Percentiles rank a stretch among this genome's conserved stretches.
These are phyloP conservation scores for Peniophora sp. DNA, from an alignment of 1,284 basidiomycete genomes.

Conservation along the genomic window DNA sequence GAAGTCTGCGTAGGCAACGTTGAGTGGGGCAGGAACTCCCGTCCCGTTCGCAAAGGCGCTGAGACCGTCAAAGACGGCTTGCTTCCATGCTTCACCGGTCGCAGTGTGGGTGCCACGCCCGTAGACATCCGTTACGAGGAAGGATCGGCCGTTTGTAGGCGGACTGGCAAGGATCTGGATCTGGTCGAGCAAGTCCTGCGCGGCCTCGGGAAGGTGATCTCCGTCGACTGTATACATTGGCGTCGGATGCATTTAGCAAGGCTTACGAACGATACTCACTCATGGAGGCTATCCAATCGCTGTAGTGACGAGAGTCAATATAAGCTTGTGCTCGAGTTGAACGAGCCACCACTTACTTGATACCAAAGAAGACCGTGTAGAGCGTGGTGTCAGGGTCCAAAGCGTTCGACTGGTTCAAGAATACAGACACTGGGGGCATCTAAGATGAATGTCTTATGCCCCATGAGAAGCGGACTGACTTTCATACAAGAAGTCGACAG, in stretches of 20 bases:
- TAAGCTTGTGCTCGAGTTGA: too few species aligned
- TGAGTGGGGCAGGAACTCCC: slow-evolving; percentile 10
- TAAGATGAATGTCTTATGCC: not conserved
- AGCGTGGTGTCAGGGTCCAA: slow-evolving; percentile 24
- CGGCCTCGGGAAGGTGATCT: slow-evolving; percentile 25
- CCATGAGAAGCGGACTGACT: slow-evolving; percentile 13
- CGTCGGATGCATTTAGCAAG: not conserved
- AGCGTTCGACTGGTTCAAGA: slow-evolving; percentile 22
- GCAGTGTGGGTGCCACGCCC: slow-evolving; percentile 18
- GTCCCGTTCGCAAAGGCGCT: slow-evolving; percentile 12
- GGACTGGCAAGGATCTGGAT: slow-evolving; percentile 20
- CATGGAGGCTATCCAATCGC: slow-evolving; percentile 21
- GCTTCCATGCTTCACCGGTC: slow-evolving; percentile 22
- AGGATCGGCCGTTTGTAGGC: slow-evolving; percentile 21
- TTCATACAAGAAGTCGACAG: slow-evolving; percentile 26
- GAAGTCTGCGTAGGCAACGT: slow-evolving; percentile 21
- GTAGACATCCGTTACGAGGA: slow-evolving; percentile 25
- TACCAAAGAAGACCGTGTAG: slow-evolving; percentile 29
- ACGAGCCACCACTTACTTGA: slow-evolving; percentile 20
- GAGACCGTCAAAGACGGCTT: slow-evolving; percentile 19
- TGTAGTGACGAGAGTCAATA: slow-evolving; percentile 6
- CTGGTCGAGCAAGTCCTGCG: slow-evolving; percentile 24
- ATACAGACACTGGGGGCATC: slow-evolving; percentile 16
- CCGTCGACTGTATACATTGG: slow-evolving; percentile 19
- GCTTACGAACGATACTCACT: slow-evolving; percentile 12